Evolutionary conservation across 345 rosid species (phyloP), one percentile per base, ranked within the genome.

Genomic region (Pugionium cornutum): DNA sequence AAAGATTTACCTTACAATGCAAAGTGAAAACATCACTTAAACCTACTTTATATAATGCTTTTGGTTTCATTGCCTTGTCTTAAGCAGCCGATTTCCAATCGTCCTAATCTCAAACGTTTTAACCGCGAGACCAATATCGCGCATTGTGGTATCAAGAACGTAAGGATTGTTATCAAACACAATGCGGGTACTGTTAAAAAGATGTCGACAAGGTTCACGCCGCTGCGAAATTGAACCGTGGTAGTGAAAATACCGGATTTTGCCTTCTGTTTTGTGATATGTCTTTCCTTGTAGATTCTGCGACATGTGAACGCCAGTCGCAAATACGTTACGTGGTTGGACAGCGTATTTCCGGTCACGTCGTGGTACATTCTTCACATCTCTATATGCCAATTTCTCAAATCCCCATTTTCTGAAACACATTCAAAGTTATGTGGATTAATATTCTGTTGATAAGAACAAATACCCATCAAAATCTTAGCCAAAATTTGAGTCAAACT

Each of bases 301-400:
- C 1, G 98, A 89, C 97, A 87, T 80, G 79, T 92, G 98, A 4
- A 92, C 96, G 0, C 98, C 98, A 0, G 94, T 80, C 0, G 94
- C 98, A 9, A 62, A 84, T 62, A 86, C 96, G 6, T 75, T 78
- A 2, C 84, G 78, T 0, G 98, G 97, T 58, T 87, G 97, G 49
- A 92, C 80, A 1, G 85, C 97, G 48, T 89, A 92, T 44, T 92
- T 92, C 1, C 97, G 72, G 70, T 92, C 96, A 56, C 89, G 79
- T 53, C 98, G 72, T 48, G 84, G 81, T 6, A 86, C 97, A 62
- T 69, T 86, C 78, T 86, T 92, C 40, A 77, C 82, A 28, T 92
- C 98, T 58, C 79, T 78, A 58, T 81, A 92, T 9, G 87, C 92
- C 18, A 92, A 79, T 76, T 92, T 92, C 87, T 92, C 98, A 54